A percentile compares a stretch with the other conserved stretches of the same genome.
These are phyloP conservation scores for Neonectria ditissima DNA, from an alignment of 2,329 filamentous ascomycete species.

Conservation along the genomic window DNA sequence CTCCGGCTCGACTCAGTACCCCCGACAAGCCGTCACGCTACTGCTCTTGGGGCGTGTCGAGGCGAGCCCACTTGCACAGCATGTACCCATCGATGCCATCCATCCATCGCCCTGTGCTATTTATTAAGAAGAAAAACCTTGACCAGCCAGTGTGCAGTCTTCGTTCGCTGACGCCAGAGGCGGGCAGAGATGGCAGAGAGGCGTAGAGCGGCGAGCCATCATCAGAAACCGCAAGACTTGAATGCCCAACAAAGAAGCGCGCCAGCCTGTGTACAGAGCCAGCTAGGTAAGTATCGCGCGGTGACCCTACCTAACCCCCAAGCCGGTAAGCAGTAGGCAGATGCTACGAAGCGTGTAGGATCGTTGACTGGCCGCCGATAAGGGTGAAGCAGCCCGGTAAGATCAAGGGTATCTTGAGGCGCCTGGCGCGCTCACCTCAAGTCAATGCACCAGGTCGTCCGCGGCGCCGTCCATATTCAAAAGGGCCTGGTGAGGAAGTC, in stretches of 20 bases:
- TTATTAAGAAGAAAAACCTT: slow-evolving; percentile 37
- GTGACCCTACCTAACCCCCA: too few species aligned
- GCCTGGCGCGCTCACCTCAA: neutral
- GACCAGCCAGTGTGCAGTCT: slow-evolving; percentile 25
- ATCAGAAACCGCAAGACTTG: slow-evolving; percentile 4
- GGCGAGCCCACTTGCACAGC: slow-evolving; percentile 28
- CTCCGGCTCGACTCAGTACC: slow-evolving; percentile 33
- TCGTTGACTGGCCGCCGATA: neutral
- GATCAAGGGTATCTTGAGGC: neutral
- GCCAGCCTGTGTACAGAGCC: neutral
- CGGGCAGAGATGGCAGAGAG: neutral
- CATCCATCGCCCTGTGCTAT: neutral
- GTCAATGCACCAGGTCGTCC: neutral
- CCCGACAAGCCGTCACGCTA: slow-evolving; percentile 35
- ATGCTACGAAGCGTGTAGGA: too few species aligned
- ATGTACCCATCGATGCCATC: slow-evolving; percentile 23
- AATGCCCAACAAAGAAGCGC: neutral
- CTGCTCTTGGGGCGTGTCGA: slow-evolving; percentile 31
- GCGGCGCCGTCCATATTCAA: slow-evolving; percentile 1
- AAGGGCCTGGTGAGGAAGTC: slow-evolving; percentile 8
- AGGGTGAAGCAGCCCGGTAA: neutral
- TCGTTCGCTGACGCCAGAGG: neutral
- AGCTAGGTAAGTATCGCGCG: too few species aligned
- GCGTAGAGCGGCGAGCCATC: too few species aligned
- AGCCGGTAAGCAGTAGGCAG: neutral